phyloP scores from a whole-genome alignment of 106 monocot species.

The Triglochin maritima region DNA sequence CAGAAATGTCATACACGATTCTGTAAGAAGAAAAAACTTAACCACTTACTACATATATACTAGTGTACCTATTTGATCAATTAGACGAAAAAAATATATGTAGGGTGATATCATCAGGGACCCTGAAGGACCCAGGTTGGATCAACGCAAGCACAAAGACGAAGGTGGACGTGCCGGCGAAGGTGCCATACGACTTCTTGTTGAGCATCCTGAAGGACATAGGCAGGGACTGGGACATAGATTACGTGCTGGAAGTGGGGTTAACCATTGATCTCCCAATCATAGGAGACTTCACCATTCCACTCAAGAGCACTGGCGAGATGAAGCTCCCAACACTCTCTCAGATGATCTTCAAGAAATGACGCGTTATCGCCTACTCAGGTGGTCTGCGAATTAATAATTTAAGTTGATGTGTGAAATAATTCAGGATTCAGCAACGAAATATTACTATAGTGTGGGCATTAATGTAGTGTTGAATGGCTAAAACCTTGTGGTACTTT shows the following conservation, averaged over 20 bases:
- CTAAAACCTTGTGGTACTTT: too few relatives aligned
- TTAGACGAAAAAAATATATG: too few relatives aligned
- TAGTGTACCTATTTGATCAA: too few relatives aligned
- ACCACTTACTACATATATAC: too few relatives aligned
- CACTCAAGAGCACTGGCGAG: slow-evolving; percentile 59
- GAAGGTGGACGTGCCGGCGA: slow-evolving; percentile 48
- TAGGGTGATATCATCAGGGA: slow-evolving; percentile 61
- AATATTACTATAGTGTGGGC: too few relatives aligned
- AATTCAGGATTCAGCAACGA: too few relatives aligned
- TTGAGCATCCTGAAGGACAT: slow-evolving; percentile 56
- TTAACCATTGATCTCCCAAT: slow-evolving; percentile 79
- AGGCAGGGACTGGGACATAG: slow-evolving; percentile 86
- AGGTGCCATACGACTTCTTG: slow-evolving; percentile 77
- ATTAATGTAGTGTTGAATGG: too few relatives aligned
- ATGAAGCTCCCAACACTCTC: slow-evolving; percentile 61
- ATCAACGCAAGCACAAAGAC: slow-evolving; percentile 37
- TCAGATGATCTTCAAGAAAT: slow-evolving; percentile 49
- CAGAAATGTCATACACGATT: too few relatives aligned
- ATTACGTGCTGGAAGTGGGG: slow-evolving; percentile 52
- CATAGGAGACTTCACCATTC: slow-evolving; percentile 72
- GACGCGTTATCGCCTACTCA: too few relatives aligned
- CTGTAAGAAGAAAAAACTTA: too few relatives aligned
- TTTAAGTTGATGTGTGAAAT: too few relatives aligned
- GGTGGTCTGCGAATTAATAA: too few relatives aligned
- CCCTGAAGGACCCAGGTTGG: slow-evolving; percentile 56